Conservation (phyloP, 805 yeast genomes). For the Lipomyces yamanashiensis region DNA sequence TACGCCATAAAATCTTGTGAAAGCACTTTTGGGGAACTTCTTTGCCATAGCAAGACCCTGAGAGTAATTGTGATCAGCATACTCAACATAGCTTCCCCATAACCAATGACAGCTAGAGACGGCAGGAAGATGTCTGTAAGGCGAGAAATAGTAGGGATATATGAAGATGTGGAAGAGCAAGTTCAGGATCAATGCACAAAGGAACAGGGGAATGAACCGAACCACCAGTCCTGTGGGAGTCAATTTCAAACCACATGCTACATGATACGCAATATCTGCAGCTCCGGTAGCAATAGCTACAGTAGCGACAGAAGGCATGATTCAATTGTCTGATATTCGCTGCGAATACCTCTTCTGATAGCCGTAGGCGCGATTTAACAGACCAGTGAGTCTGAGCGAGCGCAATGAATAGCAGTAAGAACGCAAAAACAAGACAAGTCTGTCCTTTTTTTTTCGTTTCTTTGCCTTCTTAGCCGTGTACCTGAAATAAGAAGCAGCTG, state of each 20-base stretch:
- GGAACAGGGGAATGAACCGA: conserved; percentile 13
- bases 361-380: too few relatives aligned
- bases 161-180: conserved; percentile 11
- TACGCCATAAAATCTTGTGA: conserved; percentile 25
- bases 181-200: not conserved
- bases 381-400: too few relatives aligned
- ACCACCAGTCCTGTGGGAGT: conserved; percentile 6
- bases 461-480: too few relatives aligned
- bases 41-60: conserved; percentile 19
- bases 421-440: too few relatives aligned
- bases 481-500: too few relatives aligned
- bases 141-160: conserved; percentile 25
- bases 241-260: not conserved
- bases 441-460: too few relatives aligned
- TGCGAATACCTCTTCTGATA: too few relatives aligned
- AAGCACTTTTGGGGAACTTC: conserved; percentile 15
- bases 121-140: conserved; percentile 24
- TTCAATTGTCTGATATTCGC: not conserved
- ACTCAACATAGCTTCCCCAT: conserved; percentile 21
- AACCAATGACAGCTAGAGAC: conserved; percentile 12
- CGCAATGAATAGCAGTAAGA: too few relatives aligned
- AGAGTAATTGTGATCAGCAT: conserved; percentile 12
- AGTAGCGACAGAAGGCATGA: conserved; percentile 12
- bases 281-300: conserved; percentile 10
- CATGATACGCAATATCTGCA: conserved; percentile 9